Evolutionary conservation across 2,329 filamentous ascomycete genomes (phyloP), one percentile per base, ranked within the genome.

Genomic region (Alternaria alternata): DNA sequence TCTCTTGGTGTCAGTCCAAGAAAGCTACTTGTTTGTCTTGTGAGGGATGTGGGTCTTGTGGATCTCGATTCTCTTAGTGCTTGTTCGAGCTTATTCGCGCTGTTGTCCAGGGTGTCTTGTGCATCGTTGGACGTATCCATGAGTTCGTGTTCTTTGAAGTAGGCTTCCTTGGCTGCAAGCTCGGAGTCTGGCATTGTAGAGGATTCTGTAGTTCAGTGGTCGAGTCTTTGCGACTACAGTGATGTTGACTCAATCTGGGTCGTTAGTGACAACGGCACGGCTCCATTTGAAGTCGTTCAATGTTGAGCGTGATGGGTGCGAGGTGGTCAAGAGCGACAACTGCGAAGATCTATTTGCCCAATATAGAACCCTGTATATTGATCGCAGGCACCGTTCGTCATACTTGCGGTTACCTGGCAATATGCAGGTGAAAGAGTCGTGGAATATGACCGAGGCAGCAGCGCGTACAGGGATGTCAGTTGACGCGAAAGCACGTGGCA

Each of bases 81-180:
- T 43, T 64, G 61, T 47, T 71, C 67, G 38, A 71, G 62, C 9
- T 47, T 59, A 5, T 61, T 26, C 12, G 54, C 61, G 8, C 58
- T 59, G 32, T 61, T 56, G 38, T 70, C 65, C 5, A 62, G 55
- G 39, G 65, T 64, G 5, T 57, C 54, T 18, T 47, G 49, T 30
- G 76, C 75, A 59, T 77, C 72, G 42, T 76, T 70, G 7, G 69
- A 71, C 20, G 70, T 46, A 51, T 76, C 69, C 14, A 76, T 54
- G 7, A 78, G 51, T 7, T 67, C 68, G 41, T 75, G 73, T 20
- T 73, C 66, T 38, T 71, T 51, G 42, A 75, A 77, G 42, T 73
- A 77, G 39, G 63, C 63, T 38, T 66, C 48, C 56, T 78, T 78
- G 9, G 68, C 68, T 14, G 57, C 56, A 20, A 75, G 66, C 11